phyloP scores from a whole-genome alignment of 768 basidiomycete species.

The Kwoniella shandongensis region DNA sequence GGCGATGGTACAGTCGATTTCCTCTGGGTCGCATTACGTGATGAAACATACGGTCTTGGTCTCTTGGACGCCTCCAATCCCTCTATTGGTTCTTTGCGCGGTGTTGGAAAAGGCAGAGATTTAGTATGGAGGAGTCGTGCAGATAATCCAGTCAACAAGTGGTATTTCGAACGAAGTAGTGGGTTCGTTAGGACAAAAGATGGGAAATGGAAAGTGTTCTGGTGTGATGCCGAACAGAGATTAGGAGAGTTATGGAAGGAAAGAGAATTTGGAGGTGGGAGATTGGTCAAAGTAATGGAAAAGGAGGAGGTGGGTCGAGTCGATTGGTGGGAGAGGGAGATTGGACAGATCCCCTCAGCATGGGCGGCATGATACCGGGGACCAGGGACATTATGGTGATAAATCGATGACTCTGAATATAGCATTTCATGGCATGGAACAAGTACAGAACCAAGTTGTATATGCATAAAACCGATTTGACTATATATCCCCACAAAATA shows the following conservation, averaged over 20 bases:
- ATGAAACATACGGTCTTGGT: slow-evolving; percentile 96
- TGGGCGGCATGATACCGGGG: slow-evolving; percentile 11
- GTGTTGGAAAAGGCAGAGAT: slow-evolving; percentile 84
- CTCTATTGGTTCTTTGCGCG: slow-evolving; percentile 82
- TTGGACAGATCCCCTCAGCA: slow-evolving; percentile 53
- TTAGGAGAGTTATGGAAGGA: slow-evolving; percentile 57
- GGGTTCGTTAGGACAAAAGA: slow-evolving; percentile 64
- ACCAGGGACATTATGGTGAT: too few species aligned
- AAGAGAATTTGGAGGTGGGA: slow-evolving; percentile 55
- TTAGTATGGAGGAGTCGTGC: slow-evolving; percentile 92
- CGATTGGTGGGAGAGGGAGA: slow-evolving; percentile 66
- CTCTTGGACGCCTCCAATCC: slow-evolving; percentile 91
- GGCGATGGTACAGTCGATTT: slow-evolving; percentile 99
- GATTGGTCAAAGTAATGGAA: slow-evolving; percentile 56
- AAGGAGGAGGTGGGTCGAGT: slow-evolving; percentile 69
- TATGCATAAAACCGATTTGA: not conserved
- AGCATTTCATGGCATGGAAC: not conserved
- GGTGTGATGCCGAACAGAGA: slow-evolving; percentile 94
- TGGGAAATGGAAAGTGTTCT: slow-evolving; percentile 83
- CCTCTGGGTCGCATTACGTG: slow-evolving; percentile 96
- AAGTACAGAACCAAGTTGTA: not conserved
- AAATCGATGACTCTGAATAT: too few species aligned
- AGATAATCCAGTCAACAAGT: slow-evolving; percentile 96
- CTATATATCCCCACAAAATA: too few species aligned
- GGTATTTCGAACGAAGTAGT: slow-evolving; percentile 95